A percentile compares a stretch with the other conserved stretches of the same genome.
Conservation (phyloP, 768 basidiomycete genomes). For the Leccinum rimulosum region DNA sequence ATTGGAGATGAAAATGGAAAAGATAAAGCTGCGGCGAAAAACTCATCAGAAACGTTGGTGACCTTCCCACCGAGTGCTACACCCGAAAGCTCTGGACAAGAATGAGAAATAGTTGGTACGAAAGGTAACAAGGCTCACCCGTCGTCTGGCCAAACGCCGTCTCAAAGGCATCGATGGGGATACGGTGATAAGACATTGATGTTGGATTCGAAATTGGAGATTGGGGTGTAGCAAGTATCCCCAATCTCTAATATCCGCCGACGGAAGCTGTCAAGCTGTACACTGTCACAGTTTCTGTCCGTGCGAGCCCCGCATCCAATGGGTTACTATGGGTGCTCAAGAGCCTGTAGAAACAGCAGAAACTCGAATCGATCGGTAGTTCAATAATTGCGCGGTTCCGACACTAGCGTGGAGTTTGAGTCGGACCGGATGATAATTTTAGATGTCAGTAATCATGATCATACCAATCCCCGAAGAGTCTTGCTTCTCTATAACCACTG, state of each 20-base stretch:
- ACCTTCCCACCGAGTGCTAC: conserved; percentile 77
- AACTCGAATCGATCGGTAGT: neutral
- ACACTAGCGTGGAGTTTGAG: neutral
- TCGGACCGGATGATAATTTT: neutral
- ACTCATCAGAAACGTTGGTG: conserved; percentile 85
- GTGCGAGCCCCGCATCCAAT: neutral
- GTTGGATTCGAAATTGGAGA: no score
- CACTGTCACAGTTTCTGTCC: no score
- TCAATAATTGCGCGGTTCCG: no score
- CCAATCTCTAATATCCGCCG: neutral
- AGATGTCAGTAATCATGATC: neutral
- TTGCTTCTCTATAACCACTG: neutral
- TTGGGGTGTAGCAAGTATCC: neutral
- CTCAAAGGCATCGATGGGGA: conserved; percentile 48
- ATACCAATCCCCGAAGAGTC: neutral
- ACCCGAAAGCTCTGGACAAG: conserved; percentile 76
- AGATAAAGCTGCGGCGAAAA: conserved; percentile 77
- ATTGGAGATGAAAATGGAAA: neutral
- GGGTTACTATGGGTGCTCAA: neutral
- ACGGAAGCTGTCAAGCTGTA: neutral
- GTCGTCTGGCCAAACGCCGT: conserved; percentile 47
- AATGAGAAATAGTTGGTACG: neutral
- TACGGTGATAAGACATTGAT: conserved; percentile 38
- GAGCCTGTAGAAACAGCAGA: neutral
- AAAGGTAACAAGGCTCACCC: conserved; percentile 36